Base-by-base conservation (phyloP, 2,329 filamentous ascomycete genomes). In the Hymenoscyphus repandus region DNA sequence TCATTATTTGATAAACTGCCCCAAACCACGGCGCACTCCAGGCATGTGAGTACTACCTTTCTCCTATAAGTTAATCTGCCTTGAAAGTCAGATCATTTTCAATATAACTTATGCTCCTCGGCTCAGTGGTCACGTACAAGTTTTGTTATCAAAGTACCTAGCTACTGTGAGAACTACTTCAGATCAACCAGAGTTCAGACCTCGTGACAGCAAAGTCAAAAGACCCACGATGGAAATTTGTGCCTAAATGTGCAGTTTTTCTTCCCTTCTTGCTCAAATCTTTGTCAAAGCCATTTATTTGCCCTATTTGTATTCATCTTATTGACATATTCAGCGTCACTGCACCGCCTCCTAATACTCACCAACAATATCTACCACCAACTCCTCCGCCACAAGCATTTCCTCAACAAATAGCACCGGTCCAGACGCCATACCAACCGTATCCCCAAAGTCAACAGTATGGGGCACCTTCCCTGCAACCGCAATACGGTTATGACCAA, bases 1-100 rank as follows among this genome's bases (percentile, higher is more conserved):
- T 3, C 78, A 81, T 60, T 79, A 75, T 69, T 68, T 74, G 11
- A 66, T 78, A 47, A 75, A 74, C 45, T 81, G 77, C 60, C 77
- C 75, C 6, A 72, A 78, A 52, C 71, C 73, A 18, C 75, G 73
- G 20, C 67, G 74, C 54, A 64, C 67, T 56, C 70, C 71, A 41
- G 74, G 74, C 56, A 73, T 71, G 77, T 80, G 71, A 74, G 77
- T 73, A n/a, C 31, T 3, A 6, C 18, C 20, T 11, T 38, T 15
- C 13, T 12, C 18, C 11, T 40, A 5, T 17, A 4, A n/a, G 18
- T 40, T 18, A 3, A 4, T 13, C 12, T 37, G 12, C 34, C 5
- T 3, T 13, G 12, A 4, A 17, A 37, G 3, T 37, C 22, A 27
- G 22, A 27, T 27, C 7, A 7, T 27, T 27, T 27, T 27, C 22